Percentiles rank a stretch among this genome's conserved stretches.
Evolutionary conservation across 176 grass and related monocot species (phyloP).

Genomic region (Chloris gayana): DNA sequence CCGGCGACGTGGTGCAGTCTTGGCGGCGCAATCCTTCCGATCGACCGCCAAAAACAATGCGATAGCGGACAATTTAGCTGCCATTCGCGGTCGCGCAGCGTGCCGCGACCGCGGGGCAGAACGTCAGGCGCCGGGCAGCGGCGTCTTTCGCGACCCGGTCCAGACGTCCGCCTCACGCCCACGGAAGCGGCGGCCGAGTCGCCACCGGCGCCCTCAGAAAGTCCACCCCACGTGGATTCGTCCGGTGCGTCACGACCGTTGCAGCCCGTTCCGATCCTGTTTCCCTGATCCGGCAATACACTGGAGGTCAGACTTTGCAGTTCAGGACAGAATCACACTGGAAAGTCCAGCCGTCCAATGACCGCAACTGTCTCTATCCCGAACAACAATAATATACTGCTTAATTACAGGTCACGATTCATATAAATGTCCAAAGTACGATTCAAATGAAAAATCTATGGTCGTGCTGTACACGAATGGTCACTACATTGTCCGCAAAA

Average conservation of each 20-base stretch:
- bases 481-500: not conserved
- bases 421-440: not conserved
- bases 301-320: not conserved
- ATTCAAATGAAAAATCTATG: not conserved
- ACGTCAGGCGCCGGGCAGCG: not conserved
- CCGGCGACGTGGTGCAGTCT: not conserved
- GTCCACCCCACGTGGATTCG: conserved; percentile 27
- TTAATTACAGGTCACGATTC: not conserved
- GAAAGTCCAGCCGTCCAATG: not conserved
- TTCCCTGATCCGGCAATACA: not conserved
- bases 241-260: not conserved
- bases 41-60: not conserved
- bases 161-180: not conserved
- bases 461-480: not conserved
- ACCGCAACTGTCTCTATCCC: not conserved
- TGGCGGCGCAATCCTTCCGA: not conserved
- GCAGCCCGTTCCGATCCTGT: not conserved
- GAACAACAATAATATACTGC: not conserved
- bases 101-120: conserved; percentile 18
- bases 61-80: not conserved
- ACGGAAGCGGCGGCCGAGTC: not conserved
- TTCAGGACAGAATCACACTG: not conserved
- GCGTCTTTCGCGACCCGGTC: not conserved
- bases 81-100: conserved; percentile 24
- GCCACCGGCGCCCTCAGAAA: not conserved